Base-by-base conservation (phyloP, 768 basidiomycete genomes). In the Cystofilobasidium macerans region DNA sequence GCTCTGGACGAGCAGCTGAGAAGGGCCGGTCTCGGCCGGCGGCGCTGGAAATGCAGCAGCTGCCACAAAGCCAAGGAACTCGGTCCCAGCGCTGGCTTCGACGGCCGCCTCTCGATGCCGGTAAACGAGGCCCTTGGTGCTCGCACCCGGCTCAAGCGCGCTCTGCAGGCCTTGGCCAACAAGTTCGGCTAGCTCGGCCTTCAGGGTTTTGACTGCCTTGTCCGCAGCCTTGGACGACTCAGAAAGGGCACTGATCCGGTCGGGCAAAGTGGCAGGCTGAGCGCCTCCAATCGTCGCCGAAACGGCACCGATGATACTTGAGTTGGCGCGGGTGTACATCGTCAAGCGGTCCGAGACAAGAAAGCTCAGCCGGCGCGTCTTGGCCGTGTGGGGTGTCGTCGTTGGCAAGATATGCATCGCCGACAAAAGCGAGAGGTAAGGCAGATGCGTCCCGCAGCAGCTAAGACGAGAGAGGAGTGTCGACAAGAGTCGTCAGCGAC, bases 361-460 rank as follows among this genome's bases (percentile, higher is more conserved):
- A 78, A 95, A 92, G 77, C 84, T 88, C 6, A 93, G 80, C 30
- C 89, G 84, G 28, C 83, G 83, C 64, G 85, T 84, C 0, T 83
- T 81, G 28, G 65, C 53, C 16, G 65, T 51, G 36, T 67, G 65
- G 16, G 65, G 65, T 24, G 60, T 62, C n/a, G 65, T 62, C n/a
- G 30, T 30, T 51, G 88, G 75, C 78, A 88, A 85, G 60, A 88
- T 77, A 71, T 87, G 83, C 35, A 87, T 80, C 71, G 85, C 84
- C 69, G 85, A 80, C 2, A 76, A 69, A 36, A 67, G 65, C 0
- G 77, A 69, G 57, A 92, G 80, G 61, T 83, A 84, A 8, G 89
- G 87, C 61, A 86, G 80, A 74, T 95, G 92, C 20, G 90, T 89
- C 14, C 88, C 86, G 64, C 86, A 87, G 75, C 89, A 89, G 62